These are phyloP conservation scores for Lactifluus pinguis DNA, from an alignment of 768 basidiomycete species.

Conservation along the genomic window DNA sequence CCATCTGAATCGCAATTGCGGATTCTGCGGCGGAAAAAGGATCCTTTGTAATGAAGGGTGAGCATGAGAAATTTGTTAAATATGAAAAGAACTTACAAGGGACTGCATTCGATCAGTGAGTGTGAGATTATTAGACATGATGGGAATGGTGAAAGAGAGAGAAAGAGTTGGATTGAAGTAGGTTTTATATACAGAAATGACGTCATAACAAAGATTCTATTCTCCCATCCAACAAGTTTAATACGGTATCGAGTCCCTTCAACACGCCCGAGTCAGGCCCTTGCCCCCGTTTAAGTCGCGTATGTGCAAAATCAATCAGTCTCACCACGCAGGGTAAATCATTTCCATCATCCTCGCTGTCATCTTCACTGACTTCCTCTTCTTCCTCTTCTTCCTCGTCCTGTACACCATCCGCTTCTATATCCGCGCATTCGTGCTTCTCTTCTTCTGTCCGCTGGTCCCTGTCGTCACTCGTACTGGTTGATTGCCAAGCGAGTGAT, in stretches of 20 bases:
- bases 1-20: conserved; percentile 17
- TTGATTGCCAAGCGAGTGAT: conserved; percentile 7
- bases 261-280: conserved; percentile 79
- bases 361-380: conserved; percentile 6
- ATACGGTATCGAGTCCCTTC: conserved; percentile 58
- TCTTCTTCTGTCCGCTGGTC: conserved; percentile 10
- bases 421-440: neutral
- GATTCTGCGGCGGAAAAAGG: conserved; percentile 19
- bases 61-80: too few relatives aligned
- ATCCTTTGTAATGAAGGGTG: neutral
- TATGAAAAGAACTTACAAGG: conserved; percentile 3
- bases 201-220: conserved; percentile 31
- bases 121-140: neutral
- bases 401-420: neutral
- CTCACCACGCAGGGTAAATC: conserved; percentile 37
- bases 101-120: conserved; percentile 7
- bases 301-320: conserved; percentile 94
- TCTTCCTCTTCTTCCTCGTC: conserved; percentile 15
- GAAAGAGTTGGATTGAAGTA: neutral
- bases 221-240: conserved; percentile 51
- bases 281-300: conserved; percentile 51
- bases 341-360: neutral
- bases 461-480: neutral
- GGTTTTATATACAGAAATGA: neutral
- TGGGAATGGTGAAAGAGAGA: neutral